These are phyloP conservation scores for Macrotyloma uniflorum DNA, from an alignment of 306 rosid genomes.

Conservation along the genomic window DNA sequence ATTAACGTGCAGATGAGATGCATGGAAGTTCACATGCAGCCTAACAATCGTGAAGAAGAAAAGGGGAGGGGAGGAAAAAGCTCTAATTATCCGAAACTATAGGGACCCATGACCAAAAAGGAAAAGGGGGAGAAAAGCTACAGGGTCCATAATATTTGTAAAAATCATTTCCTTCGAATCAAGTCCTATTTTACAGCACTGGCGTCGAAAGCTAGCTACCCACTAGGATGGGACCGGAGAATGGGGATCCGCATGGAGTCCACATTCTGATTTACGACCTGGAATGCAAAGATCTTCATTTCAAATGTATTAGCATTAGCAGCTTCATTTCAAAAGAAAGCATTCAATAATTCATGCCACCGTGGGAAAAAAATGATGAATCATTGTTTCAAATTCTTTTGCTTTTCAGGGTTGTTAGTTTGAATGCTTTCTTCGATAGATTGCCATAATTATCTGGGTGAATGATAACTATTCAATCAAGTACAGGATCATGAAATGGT, in stretches of 20 bases:
- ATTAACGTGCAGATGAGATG: constrained; percentile 1
- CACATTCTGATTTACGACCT: constrained; percentile 15
- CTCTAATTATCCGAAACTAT: background rate
- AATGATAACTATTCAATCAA: constrained; percentile 4
- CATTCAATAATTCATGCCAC: background rate
- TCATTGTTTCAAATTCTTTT: background rate
- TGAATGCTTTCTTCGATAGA: constrained; percentile 18
- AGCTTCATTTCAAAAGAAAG: no score
- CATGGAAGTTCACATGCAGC: constrained; percentile 20
- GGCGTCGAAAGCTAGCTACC: background rate
- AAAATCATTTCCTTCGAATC: constrained; percentile 19
- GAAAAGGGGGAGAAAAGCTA: background rate
- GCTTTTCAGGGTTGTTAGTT: background rate
- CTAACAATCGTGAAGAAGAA: constrained; percentile 4
- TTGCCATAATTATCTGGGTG: background rate
- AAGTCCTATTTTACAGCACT: background rate
- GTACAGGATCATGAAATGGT: background rate
- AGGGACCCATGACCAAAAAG: background rate
- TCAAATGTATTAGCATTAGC: constrained; percentile 6
- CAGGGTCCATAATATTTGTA: background rate
- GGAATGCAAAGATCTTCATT: background rate
- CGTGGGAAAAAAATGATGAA: background rate
- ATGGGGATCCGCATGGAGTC: constrained; percentile 1
- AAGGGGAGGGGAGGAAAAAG: background rate
- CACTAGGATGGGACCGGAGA: background rate